Evolutionary conservation across 805 yeast genomes (phyloP).

Genomic region (Metschnikowia drakensbergensis): DNA sequence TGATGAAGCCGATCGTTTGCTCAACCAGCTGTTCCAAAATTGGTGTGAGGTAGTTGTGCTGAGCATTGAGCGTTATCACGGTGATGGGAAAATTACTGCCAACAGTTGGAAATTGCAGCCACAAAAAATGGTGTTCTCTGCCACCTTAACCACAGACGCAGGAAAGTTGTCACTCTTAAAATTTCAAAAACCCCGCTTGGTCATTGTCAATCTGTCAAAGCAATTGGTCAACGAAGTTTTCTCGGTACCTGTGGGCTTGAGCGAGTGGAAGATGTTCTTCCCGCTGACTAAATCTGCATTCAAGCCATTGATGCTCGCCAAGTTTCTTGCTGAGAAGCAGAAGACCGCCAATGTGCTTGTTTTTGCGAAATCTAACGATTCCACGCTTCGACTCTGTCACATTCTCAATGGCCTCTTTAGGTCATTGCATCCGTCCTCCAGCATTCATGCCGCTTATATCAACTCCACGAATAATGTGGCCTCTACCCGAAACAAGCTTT

Average conservation of each 20-base stretch:
- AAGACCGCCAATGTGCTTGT: constrained; percentile 46
- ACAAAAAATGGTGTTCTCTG: constrained; percentile 76
- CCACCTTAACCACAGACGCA: constrained; percentile 91
- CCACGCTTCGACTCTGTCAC: constrained; percentile 74
- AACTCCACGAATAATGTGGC: constrained; percentile 55
- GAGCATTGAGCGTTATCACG: constrained; percentile 25
- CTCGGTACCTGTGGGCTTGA: constrained; percentile 53
- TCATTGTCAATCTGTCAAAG: constrained; percentile 62
- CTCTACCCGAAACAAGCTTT: constrained; percentile 48
- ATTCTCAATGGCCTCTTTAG: constrained; percentile 45
- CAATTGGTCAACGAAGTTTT: constrained; percentile 51
- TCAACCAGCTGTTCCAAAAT: constrained; percentile 89
- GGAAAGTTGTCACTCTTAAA: constrained; percentile 74
- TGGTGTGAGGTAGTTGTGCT: constrained; percentile 67
- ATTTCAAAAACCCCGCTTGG: constrained; percentile 65
- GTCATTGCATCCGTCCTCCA: constrained; percentile 15
- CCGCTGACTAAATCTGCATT: constrained; percentile 36
- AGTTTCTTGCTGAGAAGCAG: constrained; percentile 40
- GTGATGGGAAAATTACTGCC: constrained; percentile 21
- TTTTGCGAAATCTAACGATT: constrained; percentile 78
- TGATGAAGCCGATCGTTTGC: constrained; percentile 78
- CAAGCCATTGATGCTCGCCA: constrained; percentile 73
- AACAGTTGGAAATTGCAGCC: constrained; percentile 36
- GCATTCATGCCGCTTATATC: constrained; percentile 37
- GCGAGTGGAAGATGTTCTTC: constrained; percentile 43